Percentiles rank a stretch among this genome's conserved stretches.
Conservation (phyloP, 441 rosid species). For the Sinapis alba region DNA sequence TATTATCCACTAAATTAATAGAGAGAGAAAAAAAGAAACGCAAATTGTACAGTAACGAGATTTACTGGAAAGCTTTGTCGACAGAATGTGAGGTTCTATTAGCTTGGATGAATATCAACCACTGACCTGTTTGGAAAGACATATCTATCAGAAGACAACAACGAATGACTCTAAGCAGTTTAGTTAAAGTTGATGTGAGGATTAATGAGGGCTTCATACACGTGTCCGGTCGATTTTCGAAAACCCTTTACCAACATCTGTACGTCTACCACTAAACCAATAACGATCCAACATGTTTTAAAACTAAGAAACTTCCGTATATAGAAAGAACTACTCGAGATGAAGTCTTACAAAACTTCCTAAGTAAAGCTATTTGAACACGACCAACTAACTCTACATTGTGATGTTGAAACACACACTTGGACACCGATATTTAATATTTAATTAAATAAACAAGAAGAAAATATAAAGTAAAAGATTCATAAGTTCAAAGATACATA, state of each 20-base stretch:
- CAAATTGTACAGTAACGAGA: slow-evolving; percentile 4
- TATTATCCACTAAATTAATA: not conserved
- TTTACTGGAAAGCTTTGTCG: slow-evolving; percentile 23
- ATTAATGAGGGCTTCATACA: not conserved
- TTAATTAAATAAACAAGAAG: not conserved
- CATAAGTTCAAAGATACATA: slow-evolving; percentile 21
- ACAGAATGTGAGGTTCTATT: not conserved
- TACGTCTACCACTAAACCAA: slow-evolving; percentile 11
- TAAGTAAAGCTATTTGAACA: not conserved
- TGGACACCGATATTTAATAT: not conserved
- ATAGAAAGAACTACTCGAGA: not conserved
- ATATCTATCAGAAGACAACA: slow-evolving; percentile 1
- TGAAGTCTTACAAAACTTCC: slow-evolving; percentile 2
- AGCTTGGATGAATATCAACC: slow-evolving; percentile 21
- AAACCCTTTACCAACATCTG: not conserved
- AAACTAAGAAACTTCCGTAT: not conserved
- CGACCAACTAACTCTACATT: not conserved
- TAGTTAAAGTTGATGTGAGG: not conserved
- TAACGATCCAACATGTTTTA: slow-evolving; percentile 13
- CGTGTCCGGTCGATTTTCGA: slow-evolving; percentile 11
- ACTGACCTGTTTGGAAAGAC: slow-evolving; percentile 4
- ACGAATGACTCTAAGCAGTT: slow-evolving; percentile 1
- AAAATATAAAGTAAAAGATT: slow-evolving; percentile 15
- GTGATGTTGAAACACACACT: not conserved
- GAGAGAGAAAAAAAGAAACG: not conserved